Evolutionary conservation across 805 yeast species (phyloP).

Genomic region (Priceomyces fermenticarens): DNA sequence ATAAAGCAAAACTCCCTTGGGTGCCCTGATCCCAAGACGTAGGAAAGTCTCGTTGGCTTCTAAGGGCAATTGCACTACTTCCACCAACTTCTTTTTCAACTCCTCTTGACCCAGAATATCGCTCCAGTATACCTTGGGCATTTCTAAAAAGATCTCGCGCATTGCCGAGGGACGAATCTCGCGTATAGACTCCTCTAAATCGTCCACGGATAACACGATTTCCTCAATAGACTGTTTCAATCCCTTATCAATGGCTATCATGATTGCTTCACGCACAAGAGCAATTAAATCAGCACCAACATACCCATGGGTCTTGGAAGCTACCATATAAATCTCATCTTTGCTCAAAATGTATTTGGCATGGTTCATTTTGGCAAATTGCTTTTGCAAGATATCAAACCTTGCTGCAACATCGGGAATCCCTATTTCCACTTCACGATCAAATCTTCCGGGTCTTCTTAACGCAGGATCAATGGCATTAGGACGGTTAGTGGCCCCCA

Average conservation of each 20-base stretch:
- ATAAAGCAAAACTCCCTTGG: conserved; percentile 87
- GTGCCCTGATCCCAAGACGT: conserved; percentile 79
- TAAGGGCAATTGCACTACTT: conserved; percentile 89
- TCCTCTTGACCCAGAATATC: conserved; percentile 96
- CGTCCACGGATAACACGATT: conserved; percentile 49
- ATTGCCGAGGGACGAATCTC: conserved; percentile 95
- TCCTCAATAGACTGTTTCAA: conserved; percentile 25
- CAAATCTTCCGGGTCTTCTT: conserved; percentile 85
- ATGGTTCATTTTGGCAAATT: conserved; percentile 50
- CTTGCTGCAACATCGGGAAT: conserved; percentile 88
- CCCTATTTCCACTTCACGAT: conserved; percentile 85
- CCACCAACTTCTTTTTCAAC: conserved; percentile 75
- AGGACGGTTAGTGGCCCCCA: conserved; percentile 74
- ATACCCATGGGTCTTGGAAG: conserved; percentile 88
- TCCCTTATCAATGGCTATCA: conserved; percentile 73
- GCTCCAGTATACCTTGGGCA: conserved; percentile 90
- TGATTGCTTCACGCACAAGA: conserved; percentile 80
- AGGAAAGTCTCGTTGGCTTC: conserved; percentile 76
- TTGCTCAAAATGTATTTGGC: conserved; percentile 45
- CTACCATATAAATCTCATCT: conserved; percentile 58
- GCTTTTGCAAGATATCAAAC: conserved; percentile 63
- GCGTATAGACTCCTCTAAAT: conserved; percentile 67
- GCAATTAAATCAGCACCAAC: conserved; percentile 96
- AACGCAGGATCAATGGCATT: conserved; percentile 67
- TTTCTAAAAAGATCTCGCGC: conserved; percentile 91